Base-by-base conservation (phyloP, 805 yeast species). In the Kazachstania psychrophila region DNA sequence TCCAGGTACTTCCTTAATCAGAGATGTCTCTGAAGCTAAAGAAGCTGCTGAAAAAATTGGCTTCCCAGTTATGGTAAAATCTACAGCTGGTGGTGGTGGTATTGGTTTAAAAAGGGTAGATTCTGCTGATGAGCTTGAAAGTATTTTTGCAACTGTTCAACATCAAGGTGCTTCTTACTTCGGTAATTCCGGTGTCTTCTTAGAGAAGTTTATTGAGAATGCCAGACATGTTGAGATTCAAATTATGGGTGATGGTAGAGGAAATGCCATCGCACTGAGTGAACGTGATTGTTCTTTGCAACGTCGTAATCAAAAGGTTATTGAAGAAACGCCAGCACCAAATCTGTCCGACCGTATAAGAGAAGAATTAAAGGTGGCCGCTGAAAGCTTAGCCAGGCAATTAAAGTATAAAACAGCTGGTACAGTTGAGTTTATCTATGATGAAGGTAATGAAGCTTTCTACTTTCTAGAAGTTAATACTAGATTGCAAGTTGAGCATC, bases 31-130 rank as follows among this genome's bases (percentile, higher is more conserved):
- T 9, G 95, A 83, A 51, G 97, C 97, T 3, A 66, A 69, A 39
- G 69, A 64, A 42, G 73, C 79, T 44, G 97, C 96, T 12, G 77
- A 73, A 13, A 64, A 72, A 49, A 66, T 89, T 34, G 82, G 73
- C 39, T 92, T 85, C 51, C 97, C 97, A 20, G 75, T 89, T 23
- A 89, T 89, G 97, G 84, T 92, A 34, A 89, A 89, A 62, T 82
- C 95, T 18, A 92, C 98, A 43, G 97, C 97, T 18, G 98, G 98
- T 58, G 98, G 98, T 54, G 98, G 98, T 62, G 98, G 98, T 64
- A 89, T 89, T 54, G 98, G 98, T 46, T 67, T 89, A 49, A 96
- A 89, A 61, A 83, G 87, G 56, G 96, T 88, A 41, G 95, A 88
- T 52, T 70, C 77, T 24, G 83, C 74, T 47, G 76, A 60, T 14